Percentiles rank a stretch among this genome's conserved stretches.
Conservation (phyloP, 2,329 filamentous ascomycete species). For the Bipolaris bicolor region DNA sequence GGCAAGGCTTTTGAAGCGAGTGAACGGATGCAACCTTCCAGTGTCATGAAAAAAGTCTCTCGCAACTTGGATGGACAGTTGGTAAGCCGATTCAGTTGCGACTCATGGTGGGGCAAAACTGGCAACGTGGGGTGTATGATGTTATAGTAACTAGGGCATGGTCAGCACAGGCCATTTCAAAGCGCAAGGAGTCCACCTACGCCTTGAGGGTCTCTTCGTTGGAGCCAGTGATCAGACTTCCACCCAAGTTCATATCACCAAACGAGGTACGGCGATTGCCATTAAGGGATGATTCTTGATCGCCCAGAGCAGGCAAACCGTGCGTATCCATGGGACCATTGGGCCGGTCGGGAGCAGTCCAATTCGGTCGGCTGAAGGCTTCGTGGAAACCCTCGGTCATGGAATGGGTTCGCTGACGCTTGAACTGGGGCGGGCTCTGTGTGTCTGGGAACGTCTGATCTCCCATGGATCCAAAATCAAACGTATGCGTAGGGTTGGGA, state of each 20-base stretch:
- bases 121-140: slow-evolving; percentile 46
- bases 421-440: slow-evolving; percentile 41
- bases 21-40: slow-evolving; percentile 45
- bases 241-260: slow-evolving; percentile 43
- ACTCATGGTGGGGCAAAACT: slow-evolving; percentile 42
- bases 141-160: slow-evolving; percentile 40
- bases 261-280: slow-evolving; percentile 44
- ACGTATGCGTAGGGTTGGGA: slow-evolving; percentile 29
- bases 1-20: slow-evolving; percentile 38
- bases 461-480: slow-evolving; percentile 37
- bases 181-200: slow-evolving; percentile 24
- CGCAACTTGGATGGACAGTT: slow-evolving; percentile 44
- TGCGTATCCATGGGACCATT: slow-evolving; percentile 31
- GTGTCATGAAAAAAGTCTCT: slow-evolving; percentile 44
- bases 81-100: slow-evolving; percentile 42
- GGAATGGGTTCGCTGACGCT: slow-evolving; percentile 48
- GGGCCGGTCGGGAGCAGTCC: slow-evolving; percentile 46
- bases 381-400: slow-evolving; percentile 48
- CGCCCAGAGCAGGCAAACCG: slow-evolving; percentile 31
- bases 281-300: slow-evolving; percentile 40
- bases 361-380: slow-evolving; percentile 39
- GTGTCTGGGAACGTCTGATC: slow-evolving; percentile 41
- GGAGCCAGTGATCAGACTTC: slow-evolving; percentile 43
- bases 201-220: slow-evolving; percentile 46
- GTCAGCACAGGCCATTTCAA: slow-evolving; percentile 18